phyloP scores from a whole-genome alignment of 352 stramenopile genomes.

The Pythium volutum region DNA sequence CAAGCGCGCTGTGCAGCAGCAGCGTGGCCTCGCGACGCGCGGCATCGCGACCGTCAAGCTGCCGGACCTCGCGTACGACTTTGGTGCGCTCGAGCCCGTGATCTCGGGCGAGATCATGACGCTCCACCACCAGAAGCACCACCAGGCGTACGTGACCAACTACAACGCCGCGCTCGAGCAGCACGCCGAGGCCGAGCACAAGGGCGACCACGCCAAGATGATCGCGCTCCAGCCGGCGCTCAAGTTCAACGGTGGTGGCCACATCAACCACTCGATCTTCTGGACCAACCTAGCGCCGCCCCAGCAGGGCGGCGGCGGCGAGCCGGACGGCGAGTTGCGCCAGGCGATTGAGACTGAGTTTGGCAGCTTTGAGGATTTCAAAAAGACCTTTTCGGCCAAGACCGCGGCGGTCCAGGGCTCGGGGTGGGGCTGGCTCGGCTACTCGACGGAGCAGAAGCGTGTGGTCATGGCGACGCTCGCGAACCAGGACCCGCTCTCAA shows the following conservation, averaged over 20 bases:
- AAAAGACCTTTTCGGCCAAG: conserved; percentile 84
- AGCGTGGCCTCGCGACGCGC: conserved; percentile 27
- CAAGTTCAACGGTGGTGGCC: conserved; percentile 98
- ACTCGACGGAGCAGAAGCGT: conserved; percentile 78
- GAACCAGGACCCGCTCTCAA: conserved; percentile 96
- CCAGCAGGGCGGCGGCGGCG: conserved; percentile 72
- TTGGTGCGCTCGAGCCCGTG: conserved; percentile 81
- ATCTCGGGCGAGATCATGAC: conserved; percentile 91
- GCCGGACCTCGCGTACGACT: conserved; percentile 86
- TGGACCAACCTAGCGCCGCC: conserved; percentile 95
- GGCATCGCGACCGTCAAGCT: conserved; percentile 72
- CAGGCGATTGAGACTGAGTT: conserved; percentile 92
- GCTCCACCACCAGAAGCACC: conserved; percentile 97
- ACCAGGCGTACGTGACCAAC: conserved; percentile 96
- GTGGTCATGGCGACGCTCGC: conserved; percentile 89
- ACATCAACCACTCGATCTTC: conserved; percentile 99
- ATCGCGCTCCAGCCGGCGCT: conserved; percentile 91
- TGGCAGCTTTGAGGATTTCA: conserved; percentile 91
- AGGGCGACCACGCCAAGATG: conserved; percentile 88
- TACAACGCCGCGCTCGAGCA: conserved; percentile 94
- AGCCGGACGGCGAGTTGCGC: conserved; percentile 80
- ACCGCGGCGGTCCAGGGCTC: conserved; percentile 95
- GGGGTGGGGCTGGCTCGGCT: conserved; percentile 98
- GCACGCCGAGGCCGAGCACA: conserved; percentile 86
- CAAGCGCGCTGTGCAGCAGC: conserved; percentile 20